Evolutionary conservation across 176 grass and related monocot genomes (phyloP).

Genomic region (Neostapfia colusana): DNA sequence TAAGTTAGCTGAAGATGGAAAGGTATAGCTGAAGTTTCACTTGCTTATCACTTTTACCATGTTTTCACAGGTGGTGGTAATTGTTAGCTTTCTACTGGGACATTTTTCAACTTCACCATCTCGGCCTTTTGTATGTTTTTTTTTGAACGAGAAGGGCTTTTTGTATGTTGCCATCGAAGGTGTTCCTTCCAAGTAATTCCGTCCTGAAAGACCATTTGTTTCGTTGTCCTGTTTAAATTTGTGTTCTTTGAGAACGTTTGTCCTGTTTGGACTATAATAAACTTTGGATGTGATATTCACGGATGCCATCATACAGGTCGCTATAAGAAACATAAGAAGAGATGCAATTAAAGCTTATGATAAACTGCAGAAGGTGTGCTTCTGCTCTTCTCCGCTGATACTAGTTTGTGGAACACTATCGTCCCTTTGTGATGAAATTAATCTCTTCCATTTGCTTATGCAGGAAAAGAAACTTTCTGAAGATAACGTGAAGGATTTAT

Average conservation of each 20-base stretch:
- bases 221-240: not conserved
- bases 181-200: not conserved
- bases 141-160: too few relatives aligned
- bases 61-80: not conserved
- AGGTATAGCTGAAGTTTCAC: slow-evolving; percentile 47
- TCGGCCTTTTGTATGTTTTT: slow-evolving; percentile 9
- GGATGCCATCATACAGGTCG: slow-evolving; percentile 53
- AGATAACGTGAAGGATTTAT: slow-evolving; percentile 82
- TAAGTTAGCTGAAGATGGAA: slow-evolving; percentile 94
- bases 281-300: not conserved
- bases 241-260: not conserved
- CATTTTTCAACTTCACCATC: not conserved
- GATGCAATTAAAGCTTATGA: slow-evolving; percentile 92
- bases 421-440: slow-evolving; percentile 25
- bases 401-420: not conserved
- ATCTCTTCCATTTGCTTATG: slow-evolving; percentile 8
- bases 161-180: not conserved
- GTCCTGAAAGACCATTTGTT: not conserved
- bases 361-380: slow-evolving; percentile 91
- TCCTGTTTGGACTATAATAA: not conserved
- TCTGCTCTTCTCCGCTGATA: slow-evolving; percentile 22
- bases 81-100: not conserved
- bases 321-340: slow-evolving; percentile 92
- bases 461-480: slow-evolving; percentile 98
- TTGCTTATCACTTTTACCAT: not conserved